Evolutionary conservation across 176 grass and related monocot species (phyloP).

Genomic region (Triticum timopheevii): DNA sequence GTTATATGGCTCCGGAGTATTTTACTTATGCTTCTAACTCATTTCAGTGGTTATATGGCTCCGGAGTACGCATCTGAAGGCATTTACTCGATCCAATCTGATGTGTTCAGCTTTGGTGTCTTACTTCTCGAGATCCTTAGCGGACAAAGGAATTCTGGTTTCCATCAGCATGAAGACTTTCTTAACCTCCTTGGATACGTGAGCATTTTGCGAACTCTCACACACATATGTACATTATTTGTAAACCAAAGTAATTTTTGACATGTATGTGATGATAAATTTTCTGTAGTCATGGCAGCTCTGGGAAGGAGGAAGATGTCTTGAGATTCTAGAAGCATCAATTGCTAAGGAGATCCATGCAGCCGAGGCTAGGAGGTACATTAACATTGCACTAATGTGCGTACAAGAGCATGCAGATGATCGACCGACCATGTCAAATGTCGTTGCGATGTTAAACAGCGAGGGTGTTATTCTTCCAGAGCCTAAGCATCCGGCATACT

Average conservation of each 20-base stretch:
- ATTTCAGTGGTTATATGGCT: conserved; percentile 6
- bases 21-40: background rate
- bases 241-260: background rate
- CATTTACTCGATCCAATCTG: background rate
- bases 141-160: background rate
- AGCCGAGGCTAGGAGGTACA: conserved; percentile 2
- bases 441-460: conserved; percentile 18
- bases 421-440: conserved; percentile 39
- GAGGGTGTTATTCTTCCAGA: background rate
- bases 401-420: conserved; percentile 37
- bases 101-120: background rate
- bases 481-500: conserved; percentile 35
- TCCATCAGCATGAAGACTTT: background rate
- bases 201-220: background rate
- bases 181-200: background rate
- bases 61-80: background rate
- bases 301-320: conserved; percentile 8
- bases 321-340: conserved; percentile 25
- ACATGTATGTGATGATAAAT: too few species aligned
- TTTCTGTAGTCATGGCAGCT: conserved; percentile 31
- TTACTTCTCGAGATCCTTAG: background rate
- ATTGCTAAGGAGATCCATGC: background rate
- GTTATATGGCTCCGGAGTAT: background rate
- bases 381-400: conserved; percentile 34
- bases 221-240: background rate